Conservation (phyloP, 176 grass and related monocot genomes). For the maize (Zea mays) region DNA sequence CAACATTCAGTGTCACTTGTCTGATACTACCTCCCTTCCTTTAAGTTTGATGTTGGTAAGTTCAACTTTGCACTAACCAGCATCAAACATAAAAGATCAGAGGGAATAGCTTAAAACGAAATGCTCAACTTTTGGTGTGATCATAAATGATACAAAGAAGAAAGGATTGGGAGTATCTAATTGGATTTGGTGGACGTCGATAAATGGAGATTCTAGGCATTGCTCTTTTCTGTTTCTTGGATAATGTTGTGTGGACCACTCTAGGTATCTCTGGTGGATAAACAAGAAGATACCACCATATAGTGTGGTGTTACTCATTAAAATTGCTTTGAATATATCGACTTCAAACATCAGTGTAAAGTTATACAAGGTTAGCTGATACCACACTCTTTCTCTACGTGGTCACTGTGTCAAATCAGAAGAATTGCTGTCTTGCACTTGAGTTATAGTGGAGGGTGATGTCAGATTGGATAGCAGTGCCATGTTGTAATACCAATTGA, state of each 20-base stretch:
- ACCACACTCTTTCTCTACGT: slow-evolving; percentile 6
- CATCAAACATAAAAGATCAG: not conserved
- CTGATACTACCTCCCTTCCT: not conserved
- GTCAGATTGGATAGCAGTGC: not conserved
- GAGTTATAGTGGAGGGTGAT: not conserved
- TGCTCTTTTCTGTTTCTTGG: slow-evolving; percentile 57
- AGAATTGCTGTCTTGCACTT: not conserved
- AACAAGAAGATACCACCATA: slow-evolving; percentile 27
- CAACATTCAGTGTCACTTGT: slow-evolving; percentile 27
- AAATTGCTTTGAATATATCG: slow-evolving; percentile 24
- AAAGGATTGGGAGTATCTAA: slow-evolving; percentile 43
- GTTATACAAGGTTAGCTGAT: slow-evolving; percentile 13
- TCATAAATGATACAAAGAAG: slow-evolving; percentile 44
- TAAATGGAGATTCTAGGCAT: slow-evolving; percentile 49
- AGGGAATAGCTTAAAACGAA: slow-evolving; percentile 36
- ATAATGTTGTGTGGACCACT: slow-evolving; percentile 51
- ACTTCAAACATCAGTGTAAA: slow-evolving; percentile 30
- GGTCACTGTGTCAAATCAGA: slow-evolving; percentile 7
- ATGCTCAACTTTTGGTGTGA: slow-evolving; percentile 48
- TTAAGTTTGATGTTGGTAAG: not conserved
- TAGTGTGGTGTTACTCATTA: slow-evolving; percentile 24
- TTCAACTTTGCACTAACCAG: not conserved
- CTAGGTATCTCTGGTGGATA: slow-evolving; percentile 12
- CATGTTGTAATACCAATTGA: not conserved
- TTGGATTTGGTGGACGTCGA: slow-evolving; percentile 39